Conservation (phyloP, 441 rosid genomes). For the Capsella rubella region DNA sequence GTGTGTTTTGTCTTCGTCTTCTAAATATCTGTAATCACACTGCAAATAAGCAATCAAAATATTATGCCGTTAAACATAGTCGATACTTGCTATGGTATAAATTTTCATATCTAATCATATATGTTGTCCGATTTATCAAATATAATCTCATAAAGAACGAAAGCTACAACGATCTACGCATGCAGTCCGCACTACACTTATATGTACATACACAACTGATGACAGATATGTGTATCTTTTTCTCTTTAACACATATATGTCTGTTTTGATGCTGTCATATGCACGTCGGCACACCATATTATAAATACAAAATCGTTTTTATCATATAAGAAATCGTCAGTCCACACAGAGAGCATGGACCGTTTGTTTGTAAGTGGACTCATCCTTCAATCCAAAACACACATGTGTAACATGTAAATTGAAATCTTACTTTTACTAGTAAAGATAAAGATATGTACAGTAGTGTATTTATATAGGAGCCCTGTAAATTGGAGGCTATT, state of each 20-base stretch:
- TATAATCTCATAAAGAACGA: not conserved
- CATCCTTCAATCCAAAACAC: slow-evolving; percentile 11
- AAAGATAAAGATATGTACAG: not conserved
- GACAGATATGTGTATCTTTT: slow-evolving; percentile 14
- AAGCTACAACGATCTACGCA: slow-evolving; percentile 36
- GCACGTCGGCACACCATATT: not conserved
- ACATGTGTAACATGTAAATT: not conserved
- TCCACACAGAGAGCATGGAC: too few relatives aligned
- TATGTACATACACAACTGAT: slow-evolving; percentile 19
- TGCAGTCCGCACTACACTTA: slow-evolving; percentile 24
- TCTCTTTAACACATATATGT: not conserved
- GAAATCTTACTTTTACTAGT: not conserved
- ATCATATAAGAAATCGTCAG: too few relatives aligned
- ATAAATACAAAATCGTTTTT: not conserved
- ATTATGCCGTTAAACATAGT: not conserved
- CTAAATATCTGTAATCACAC: not conserved
- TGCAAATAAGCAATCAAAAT: not conserved
- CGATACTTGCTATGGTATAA: not conserved
- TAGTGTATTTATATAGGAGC: slow-evolving; percentile 15
- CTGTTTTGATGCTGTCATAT: slow-evolving; percentile 20
- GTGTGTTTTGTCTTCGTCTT: not conserved
- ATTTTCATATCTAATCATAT: slow-evolving; percentile 6
- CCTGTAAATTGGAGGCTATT: slow-evolving; percentile 1
- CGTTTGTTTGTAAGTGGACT: not conserved
- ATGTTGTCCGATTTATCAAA: not conserved